Evolutionary conservation across 164 flowering plant genomes (phyloP).

Genomic region (Nymphaea thermarum): DNA sequence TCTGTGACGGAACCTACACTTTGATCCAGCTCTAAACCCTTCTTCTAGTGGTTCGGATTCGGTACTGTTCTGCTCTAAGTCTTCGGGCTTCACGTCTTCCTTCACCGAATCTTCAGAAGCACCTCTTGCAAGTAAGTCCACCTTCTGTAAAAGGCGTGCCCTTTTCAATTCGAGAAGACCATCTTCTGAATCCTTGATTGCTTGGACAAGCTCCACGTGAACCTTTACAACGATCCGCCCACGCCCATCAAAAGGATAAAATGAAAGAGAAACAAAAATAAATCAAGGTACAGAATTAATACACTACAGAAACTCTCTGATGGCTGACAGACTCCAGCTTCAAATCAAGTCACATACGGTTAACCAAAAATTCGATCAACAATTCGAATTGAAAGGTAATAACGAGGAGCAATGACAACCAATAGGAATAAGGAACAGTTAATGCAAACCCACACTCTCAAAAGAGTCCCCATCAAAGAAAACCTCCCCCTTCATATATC

Average conservation of each 20-base stretch:
- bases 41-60: conserved; percentile 42
- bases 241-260: background rate
- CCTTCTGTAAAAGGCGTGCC: conserved; percentile 57
- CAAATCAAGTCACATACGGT: no score
- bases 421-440: no score
- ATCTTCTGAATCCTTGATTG: conserved; percentile 77
- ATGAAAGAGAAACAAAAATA: background rate
- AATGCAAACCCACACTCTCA: no score
- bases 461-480: no score
- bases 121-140: conserved; percentile 28
- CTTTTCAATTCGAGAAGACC: conserved; percentile 74
- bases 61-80: conserved; percentile 28
- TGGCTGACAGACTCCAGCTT: no score
- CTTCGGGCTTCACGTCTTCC: conserved; percentile 40
- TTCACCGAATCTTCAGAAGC: conserved; percentile 6
- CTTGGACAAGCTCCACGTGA: conserved; percentile 70
- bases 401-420: no score
- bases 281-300: no score
- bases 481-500: no score
- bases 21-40: conserved; percentile 48
- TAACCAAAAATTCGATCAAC: no score
- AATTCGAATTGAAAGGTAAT: no score
- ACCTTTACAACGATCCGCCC: conserved; percentile 26
- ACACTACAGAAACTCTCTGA: no score
- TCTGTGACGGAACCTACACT: conserved; percentile 77